A percentile compares a stretch with the other conserved stretches of the same genome.
Conservation (phyloP, 2,329 filamentous ascomycete genomes). For the Blastomyces parvus region DNA sequence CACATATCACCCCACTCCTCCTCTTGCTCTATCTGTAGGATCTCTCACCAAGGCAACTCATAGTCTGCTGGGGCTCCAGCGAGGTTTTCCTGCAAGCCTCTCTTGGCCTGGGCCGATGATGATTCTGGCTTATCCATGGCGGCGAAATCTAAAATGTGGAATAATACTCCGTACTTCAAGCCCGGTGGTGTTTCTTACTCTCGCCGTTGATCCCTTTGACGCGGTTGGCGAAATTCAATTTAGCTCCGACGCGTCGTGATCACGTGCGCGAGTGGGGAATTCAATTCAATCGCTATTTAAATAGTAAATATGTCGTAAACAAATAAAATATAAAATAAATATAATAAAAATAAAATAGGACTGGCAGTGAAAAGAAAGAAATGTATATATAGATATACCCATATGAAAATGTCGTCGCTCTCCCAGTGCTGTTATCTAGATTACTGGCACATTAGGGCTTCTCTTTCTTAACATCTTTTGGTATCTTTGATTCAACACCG, state of each 20-base stretch:
- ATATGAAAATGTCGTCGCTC: too few species aligned
- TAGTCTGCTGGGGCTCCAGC: slow-evolving; percentile 37
- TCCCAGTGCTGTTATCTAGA: too few species aligned
- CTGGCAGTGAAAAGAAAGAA: too few species aligned
- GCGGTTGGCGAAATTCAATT: neutral
- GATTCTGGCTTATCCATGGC: slow-evolving; percentile 41
- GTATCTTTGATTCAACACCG: too few species aligned
- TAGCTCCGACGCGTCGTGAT: slow-evolving; percentile 2
- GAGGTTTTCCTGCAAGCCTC: slow-evolving; percentile 32
- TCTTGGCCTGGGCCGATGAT: slow-evolving; percentile 35
- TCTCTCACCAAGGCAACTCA: slow-evolving; percentile 40
- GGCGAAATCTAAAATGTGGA: neutral
- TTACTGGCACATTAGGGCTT: too few species aligned
- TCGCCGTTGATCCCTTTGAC: neutral
- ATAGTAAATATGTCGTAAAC: too few species aligned
- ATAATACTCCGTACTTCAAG: neutral
- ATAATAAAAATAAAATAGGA: too few species aligned
- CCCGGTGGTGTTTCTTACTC: neutral
- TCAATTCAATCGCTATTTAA: too few species aligned
- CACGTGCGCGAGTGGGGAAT: neutral
- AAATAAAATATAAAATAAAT: too few species aligned
- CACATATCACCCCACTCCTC: too few species aligned
- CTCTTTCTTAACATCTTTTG: too few species aligned
- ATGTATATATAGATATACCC: too few species aligned
- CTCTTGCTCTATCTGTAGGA: neutral